Base-by-base conservation (phyloP, 2,329 filamentous ascomycete species). In the Claviceps humidiphila region DNA sequence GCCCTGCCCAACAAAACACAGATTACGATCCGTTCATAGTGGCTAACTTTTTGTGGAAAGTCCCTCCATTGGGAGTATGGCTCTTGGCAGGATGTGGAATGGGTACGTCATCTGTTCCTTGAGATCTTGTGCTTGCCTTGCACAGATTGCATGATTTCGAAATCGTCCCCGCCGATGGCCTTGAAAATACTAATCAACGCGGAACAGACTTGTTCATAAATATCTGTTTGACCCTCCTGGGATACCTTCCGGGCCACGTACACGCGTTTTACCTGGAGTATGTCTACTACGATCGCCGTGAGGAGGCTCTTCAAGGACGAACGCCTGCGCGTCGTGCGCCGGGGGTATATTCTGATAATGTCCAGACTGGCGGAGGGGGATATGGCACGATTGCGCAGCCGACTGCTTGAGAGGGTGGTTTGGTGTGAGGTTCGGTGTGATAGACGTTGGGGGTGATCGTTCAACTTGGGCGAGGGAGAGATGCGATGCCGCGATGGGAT, bases 191-290 rank as follows among this genome's bases (percentile, higher is more conserved):
- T 4, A 4, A 34, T 34, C 4, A 34, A 34, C 30, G 30, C 9
- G 24, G 20, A 43, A 66, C 69, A 59, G 82, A 86, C 60, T 66
- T 86, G 38, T 71, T 82, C 50, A 77, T 86, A 67, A 87, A 86
- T 64, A 76, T 86, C 59, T 74, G 77, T 58, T 68, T 87, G 56
- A 86, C 82, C 0, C 60, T 85, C 30, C 73, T 85, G 22, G 82
- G 82, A n/a, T 87, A 84, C 65, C 68, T 93, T 49, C 87, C 87
- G 0, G 88, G 87, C 7, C 83, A 89, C 58, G 78, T 91, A 43
- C 83, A 89, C 64, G 86, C 86, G 44, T 89, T 90, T 66, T 93
- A 90, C 65, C 59, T 89, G 55, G 81, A 89, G 68, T 94, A 89
- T 65, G 74, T 94, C 56, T 95, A 90, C 71, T 91, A 84, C 66